Evolutionary conservation across 192 early-diverging fungal genomes (phyloP), one percentile per base, ranked within the genome.

Genomic region (Podila epicladia): DNA sequence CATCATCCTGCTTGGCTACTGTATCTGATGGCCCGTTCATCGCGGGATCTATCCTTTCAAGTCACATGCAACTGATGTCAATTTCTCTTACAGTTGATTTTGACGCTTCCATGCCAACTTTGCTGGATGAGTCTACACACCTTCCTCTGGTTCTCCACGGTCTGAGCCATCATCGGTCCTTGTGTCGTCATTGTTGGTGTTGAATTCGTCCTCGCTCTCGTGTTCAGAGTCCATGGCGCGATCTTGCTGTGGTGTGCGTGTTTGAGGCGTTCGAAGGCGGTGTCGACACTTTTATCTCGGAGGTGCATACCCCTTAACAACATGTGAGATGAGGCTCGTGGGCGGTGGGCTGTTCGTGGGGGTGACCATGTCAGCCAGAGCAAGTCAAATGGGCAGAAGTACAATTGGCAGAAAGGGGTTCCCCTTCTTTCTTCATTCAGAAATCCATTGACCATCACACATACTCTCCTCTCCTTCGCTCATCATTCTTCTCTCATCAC

Each of bases 171-270:
- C 82, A 1, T 73, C 71, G 11, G 67, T 71, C 61, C 67, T 69
- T 58, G 62, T 71, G 62, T 77, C 73, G 49, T 71, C 69, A 59
- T 77, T 77, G 17, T 72, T 51, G 58, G 24, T 26, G 53, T 62
- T 63, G 33, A 77, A 83, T 13, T 83, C 82, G 62, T 83, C 82
- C 20, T 83, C 82, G 64, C 82, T 83, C 53, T 82, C 80, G 58
- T 75, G 73, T 35, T 82, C 80, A 17, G 77, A 80, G 66, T 80
- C 77, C 77, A 80, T 74, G 72, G 19, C 53, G 45, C 67, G 58
- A 15, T 22, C 13, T 29, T 13, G 26, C 4, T n/a, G n/a, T 58
- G 55, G 37, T 45, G 58, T 80, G 75, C 29, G 66, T 32, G 9
- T 67, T 68, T 12, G 68, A 53, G 12, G 70, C 67, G 35, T n/a